Evolutionary conservation across 2,329 filamentous ascomycete genomes (phyloP), one percentile per base, ranked within the genome.

Genomic region (Gaeumannomyces tritici): DNA sequence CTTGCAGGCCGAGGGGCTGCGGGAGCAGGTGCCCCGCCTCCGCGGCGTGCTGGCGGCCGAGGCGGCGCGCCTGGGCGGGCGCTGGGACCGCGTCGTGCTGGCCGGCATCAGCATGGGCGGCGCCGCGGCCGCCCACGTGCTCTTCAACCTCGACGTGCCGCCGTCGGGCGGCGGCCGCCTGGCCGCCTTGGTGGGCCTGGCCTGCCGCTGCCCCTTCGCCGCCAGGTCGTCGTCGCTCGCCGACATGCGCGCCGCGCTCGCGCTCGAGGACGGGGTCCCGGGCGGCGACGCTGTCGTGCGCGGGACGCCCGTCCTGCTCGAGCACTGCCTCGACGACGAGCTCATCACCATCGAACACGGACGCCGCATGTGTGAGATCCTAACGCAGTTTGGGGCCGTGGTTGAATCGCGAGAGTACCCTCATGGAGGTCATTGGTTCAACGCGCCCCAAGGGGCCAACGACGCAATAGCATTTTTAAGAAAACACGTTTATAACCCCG

Each of bases 91-190:
- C 4, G 63, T 81, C 24, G 70, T 81, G 13, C 68, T 81, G 1
- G 75, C 74, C 1, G 79, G 79, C 0, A 77, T 81, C 63, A 79
- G 78, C 63, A 75, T 77, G 69, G 79, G 79, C 57, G 77, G 71
- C 1, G 76, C 78, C 0, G 76, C 77, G 3, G 70, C 71, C 21
- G 65, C 72, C 0, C 73, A 74, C 54, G 67, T 70, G 2, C 66
- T 77, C 1, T 65, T 78, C 55, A 72, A 70, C 54, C 63, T 77
- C 11, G 60, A 69, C 12, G 27, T 71, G 0, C 67, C 68, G 1
- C 51, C 55, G 12, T 18, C 47, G 28, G 57, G 29, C 5, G 35
- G 58, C 51, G 54, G 42, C 35, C 51, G 18, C 26, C 62, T 69
- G 26, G 67, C 56, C 0, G 76, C 73, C 0, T 73, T 76, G 55